Base-by-base conservation (phyloP, 2,329 filamentous ascomycete genomes). In the Tolypocladium pustulatum region DNA sequence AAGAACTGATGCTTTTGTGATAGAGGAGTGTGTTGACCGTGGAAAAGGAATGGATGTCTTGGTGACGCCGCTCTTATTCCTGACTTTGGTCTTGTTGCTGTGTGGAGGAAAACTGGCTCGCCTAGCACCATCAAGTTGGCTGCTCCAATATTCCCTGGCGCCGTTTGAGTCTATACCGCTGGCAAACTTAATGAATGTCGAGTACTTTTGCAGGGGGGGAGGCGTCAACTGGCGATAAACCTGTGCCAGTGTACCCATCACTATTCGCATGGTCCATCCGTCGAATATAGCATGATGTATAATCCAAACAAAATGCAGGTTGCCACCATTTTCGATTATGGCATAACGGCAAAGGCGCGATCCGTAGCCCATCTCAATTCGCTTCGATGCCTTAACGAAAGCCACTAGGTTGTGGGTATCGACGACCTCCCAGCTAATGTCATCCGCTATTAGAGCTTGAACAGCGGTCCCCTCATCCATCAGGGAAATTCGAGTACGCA, bases 211-310 rank as follows among this genome's bases (percentile, higher is more conserved):
- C 25, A 59, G 38, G 13, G 22, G 17, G 30, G 37, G 41, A 49
- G 53, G n/a, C 43, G 38, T 4, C 54, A 58, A n/a, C 1, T 54
- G 57, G 4, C 40, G 38, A 36, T 62, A 65, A 15, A 57, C 32
- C 2, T 55, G 49, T 17, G 55, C 41, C 7, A 66, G 38, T 0
- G 37, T 36, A 15, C 51, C 46, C 22, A 61, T 22, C 17, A 64
- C 57, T 0, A 65, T 52, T 10, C 38, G 40, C 51, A 62, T n/a
- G 8, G 64, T 64, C 65, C 65, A 68, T 7, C 67, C 68, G 46
- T 70, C 68, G 32, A 68, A 66, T 0, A 68, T 34, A 2, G 67
- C 61, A 36, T 69, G 68, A 34, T 70, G 68, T 2, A 61, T 59
- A 4, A 64, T 65, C 59, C 64, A 66, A 4, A 67, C 60, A 20